Evolutionary conservation across 176 grass and related monocot genomes (phyloP), one percentile per base, ranked within the genome.

Genomic region (Oropetium thomaeum): DNA sequence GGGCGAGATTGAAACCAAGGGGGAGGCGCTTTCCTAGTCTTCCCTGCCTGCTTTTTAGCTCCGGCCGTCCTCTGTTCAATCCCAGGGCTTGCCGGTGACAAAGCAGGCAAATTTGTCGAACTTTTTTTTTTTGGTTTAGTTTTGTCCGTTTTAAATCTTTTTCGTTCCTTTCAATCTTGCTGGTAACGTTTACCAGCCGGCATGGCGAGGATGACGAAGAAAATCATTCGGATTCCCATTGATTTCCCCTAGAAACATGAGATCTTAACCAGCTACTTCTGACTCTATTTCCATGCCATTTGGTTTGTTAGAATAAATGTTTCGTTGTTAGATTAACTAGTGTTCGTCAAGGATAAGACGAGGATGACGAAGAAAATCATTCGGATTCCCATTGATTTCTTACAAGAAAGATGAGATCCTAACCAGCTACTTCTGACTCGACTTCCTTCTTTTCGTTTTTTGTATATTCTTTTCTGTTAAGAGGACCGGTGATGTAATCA

Each of bases 211-310:
- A 47, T 86, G 83, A 79, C 70, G 83, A 89, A 82, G 45, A 77
- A 82, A 89, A 79, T 79, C 73, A 22, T 52, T 69, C 62, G 83
- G 74, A 89, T 89, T 82, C 73, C 78, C 82, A 62, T 79, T 82
- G 87, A 82, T 90, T 86, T 70, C 37, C 15, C 1, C 19, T 2
- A 8, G 71, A 79, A 82, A 86, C 2, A 64, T 90, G 74, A 83
- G 48, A 82, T 90, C 62, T n/a, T 32, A 74, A 82, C 79, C 83
- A 90, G 83, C 87, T 82, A 90, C 83, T 86, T 90, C 83, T 79
- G 87, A 90, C 78, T 32, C 69, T 3, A 15, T 29, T 0, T 4
- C 4, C 0, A 17, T 27, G 42, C 22, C 51, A 8, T 10, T 23
- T 9, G 7, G n/a, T 2, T 53, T 8, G 19, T 22, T n/a, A n/a